A percentile compares a stretch with the other conserved stretches of the same genome.
Evolutionary conservation across 305 asterid genomes (phyloP).

Genomic region (Solanum aculeatissimum): DNA sequence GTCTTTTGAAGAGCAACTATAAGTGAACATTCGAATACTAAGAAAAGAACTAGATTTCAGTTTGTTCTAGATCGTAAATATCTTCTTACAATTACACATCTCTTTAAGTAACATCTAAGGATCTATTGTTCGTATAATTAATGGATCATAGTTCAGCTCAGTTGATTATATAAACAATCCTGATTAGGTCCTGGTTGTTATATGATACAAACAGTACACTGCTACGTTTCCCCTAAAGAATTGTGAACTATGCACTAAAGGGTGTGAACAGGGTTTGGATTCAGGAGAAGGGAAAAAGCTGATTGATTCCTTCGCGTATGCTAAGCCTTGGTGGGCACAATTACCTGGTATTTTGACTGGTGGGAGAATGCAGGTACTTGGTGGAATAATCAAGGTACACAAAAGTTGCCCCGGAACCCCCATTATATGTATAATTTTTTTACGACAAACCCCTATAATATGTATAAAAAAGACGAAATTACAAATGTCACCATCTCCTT

Average conservation of each 20-base stretch:
- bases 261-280: not conserved
- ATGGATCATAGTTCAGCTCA: not conserved
- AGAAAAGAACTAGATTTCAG: not conserved
- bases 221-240: not conserved
- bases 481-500: not conserved
- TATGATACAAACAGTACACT: not conserved
- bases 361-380: not conserved
- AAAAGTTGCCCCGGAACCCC: not conserved
- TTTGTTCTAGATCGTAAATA: not conserved
- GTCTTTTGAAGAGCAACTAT: not conserved
- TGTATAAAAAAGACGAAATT: not conserved
- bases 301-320: not conserved
- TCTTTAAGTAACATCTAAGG: not conserved
- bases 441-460: not conserved
- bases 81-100: not conserved
- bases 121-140: not conserved
- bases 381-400: not conserved
- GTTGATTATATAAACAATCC: not conserved
- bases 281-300: not conserved
- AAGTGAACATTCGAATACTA: not conserved
- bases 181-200: not conserved
- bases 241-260: not conserved
- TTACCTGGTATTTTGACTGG: not conserved
- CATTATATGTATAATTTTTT: not conserved
- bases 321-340: not conserved